Evolutionary conservation across 208 protist species (phyloP).

Genomic region (Acanthamoeba castellanii): DNA sequence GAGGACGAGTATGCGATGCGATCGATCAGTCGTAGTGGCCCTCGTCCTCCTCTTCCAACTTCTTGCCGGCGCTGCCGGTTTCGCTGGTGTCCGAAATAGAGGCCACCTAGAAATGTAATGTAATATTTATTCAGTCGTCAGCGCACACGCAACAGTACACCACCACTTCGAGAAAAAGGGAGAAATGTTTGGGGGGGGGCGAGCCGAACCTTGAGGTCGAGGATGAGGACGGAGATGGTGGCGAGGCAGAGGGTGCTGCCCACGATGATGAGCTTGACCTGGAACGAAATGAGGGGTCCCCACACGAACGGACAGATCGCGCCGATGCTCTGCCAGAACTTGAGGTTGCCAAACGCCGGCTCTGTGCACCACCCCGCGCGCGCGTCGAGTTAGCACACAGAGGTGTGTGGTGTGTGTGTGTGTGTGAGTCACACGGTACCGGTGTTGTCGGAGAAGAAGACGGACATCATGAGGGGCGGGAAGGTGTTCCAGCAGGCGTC

Average conservation of each 20-base stretch:
- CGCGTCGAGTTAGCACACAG: background rate
- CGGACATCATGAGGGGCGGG: conserved; percentile 50
- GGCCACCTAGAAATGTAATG: background rate
- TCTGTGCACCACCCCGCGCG: background rate
- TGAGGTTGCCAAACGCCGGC: conserved; percentile 52
- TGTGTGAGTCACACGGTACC: background rate
- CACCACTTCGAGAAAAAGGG: too few species aligned
- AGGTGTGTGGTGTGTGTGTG: too few species aligned
- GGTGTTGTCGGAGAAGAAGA: conserved; percentile 41
- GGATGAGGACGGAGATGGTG: conserved; percentile 3
- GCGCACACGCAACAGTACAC: background rate
- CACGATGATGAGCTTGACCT: conserved; percentile 37
- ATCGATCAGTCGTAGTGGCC: background rate
- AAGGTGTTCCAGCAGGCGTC: conserved; percentile 63
- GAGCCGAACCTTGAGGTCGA: conserved; percentile 24
- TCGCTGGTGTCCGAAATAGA: conserved; percentile 52
- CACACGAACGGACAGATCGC: conserved; percentile 44
- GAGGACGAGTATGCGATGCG: too few species aligned
- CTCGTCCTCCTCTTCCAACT: background rate
- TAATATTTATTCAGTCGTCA: background rate
- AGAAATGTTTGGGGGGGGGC: background rate
- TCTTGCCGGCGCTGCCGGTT: background rate
- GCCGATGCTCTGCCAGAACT: conserved; percentile 58
- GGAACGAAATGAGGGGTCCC: conserved; percentile 8
- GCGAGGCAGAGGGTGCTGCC: conserved; percentile 32